Base-by-base conservation (phyloP, 1,284 basidiomycete species). In the Ceratobasidium sp. region DNA sequence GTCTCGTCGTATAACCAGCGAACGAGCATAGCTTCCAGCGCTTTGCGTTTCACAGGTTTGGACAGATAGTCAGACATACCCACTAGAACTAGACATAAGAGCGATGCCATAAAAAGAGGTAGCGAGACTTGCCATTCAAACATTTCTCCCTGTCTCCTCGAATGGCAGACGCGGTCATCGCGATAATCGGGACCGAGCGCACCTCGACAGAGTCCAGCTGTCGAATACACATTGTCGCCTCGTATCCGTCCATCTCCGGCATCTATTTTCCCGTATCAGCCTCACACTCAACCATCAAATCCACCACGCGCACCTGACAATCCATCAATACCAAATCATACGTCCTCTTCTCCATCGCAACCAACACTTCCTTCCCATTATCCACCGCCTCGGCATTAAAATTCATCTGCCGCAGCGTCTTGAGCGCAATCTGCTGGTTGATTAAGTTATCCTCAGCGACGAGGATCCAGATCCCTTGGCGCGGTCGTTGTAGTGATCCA, bases 181-280 rank as follows among this genome's bases (percentile, higher is more conserved):
- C 77, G n/a, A 78, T 64, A 20, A 71, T 78, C 18, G 67, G 59
- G 6, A 71, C 59, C 3, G 59, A 70, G 5, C 77, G 46, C 27
- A 60, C 55, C 35, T 71, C 67, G 16, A 71, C 60, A 20, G 67
- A 69, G 16, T 62, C 77, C 5, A 60, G 38, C n/a, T 70, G 67
- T 55, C 77, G 67, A 60, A 78, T 78, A 44, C 48, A 65, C 44
- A 50, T 69, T 23, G 77, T 78, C 1, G 77, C 77, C 41, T 78
- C 66, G 30, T 78, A 78, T 20, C 77, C 77, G 44, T 78, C 77
- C 67, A 78, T 71, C 35, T 71, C 77, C 10, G 77, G 77, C 77
- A 78, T 78, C 69, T 78, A 44, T 27, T n/a, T 30, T 16, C 50
- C n/a, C 30, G 54, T 33, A 10, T 54, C 14, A 62, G 30, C 59